These are phyloP conservation scores for Ocimum tenuiflorum DNA, from an alignment of 257 asterid genomes.

Conservation along the genomic window DNA sequence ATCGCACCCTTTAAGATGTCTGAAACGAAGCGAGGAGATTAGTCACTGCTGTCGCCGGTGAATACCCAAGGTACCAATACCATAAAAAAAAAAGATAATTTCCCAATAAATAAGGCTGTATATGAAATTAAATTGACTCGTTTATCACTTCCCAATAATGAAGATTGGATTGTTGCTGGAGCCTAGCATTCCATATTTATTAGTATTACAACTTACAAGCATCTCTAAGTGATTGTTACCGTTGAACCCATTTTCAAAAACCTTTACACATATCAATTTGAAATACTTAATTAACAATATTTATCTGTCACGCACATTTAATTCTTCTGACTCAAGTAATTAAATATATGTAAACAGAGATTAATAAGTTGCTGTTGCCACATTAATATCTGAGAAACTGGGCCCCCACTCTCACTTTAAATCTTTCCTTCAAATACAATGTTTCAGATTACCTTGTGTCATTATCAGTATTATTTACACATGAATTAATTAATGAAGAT, in stretches of 20 bases:
- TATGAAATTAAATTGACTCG: background rate
- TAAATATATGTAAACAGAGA: background rate
- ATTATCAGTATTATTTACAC: no score
- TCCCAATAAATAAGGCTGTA: no score
- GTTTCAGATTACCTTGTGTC: no score
- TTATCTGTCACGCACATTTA: background rate
- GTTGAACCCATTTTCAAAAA: background rate
- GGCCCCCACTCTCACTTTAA: no score
- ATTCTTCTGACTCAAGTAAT: background rate
- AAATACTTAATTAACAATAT: background rate
- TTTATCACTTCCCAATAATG: background rate
- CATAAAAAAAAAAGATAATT: no score
- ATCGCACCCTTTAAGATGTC: no score
- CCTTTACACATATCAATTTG: background rate
- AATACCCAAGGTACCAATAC: no score
- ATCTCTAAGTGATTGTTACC: background rate
- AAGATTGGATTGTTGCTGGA: background rate
- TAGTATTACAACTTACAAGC: background rate
- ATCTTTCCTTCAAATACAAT: no score
- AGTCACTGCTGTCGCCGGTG: no score
- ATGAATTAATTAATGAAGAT: no score
- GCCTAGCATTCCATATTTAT: background rate
- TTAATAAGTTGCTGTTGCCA: background rate
- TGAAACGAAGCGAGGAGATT: no score
- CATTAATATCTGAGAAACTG: background rate